These are phyloP conservation scores for Pistacia vera DNA, from an alignment of 345 rosid species.

Conservation along the genomic window DNA sequence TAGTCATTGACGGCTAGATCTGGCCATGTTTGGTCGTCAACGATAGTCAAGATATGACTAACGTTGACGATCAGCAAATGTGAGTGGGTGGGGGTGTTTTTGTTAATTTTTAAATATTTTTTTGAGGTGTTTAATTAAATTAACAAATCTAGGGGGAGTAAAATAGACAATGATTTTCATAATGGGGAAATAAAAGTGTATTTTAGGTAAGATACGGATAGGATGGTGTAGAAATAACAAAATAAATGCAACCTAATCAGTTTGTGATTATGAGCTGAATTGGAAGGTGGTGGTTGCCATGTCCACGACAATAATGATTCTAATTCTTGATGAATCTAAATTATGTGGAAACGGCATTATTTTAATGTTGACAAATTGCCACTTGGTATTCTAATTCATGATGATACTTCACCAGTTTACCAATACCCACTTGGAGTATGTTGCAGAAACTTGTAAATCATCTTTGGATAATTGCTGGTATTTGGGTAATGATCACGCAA, in stretches of 20 bases:
- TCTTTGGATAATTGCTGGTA: not conserved
- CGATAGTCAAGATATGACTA: too few species aligned
- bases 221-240: too few species aligned
- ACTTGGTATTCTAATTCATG: not conserved
- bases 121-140: too few species aligned
- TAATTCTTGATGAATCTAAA: not conserved
- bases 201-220: too few species aligned
- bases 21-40: too few species aligned
- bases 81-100: too few species aligned
- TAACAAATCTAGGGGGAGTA: too few species aligned
- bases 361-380: not conserved
- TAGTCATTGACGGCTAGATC: too few species aligned
- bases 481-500: not conserved
- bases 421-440: constrained; percentile 7
- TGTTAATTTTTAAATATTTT: too few species aligned
- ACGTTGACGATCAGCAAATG: too few species aligned
- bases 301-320: not conserved
- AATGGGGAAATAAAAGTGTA: too few species aligned
- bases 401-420: not conserved
- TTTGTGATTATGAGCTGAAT: not conserved
- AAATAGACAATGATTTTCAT: too few species aligned
- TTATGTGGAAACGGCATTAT: not conserved
- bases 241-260: not conserved
- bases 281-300: not conserved
- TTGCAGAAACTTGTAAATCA: not conserved